A percentile compares a stretch with the other conserved stretches of the same genome.
Evolutionary conservation across 148 eudicot species (phyloP).

Genomic region (Fallopia convolvulus): DNA sequence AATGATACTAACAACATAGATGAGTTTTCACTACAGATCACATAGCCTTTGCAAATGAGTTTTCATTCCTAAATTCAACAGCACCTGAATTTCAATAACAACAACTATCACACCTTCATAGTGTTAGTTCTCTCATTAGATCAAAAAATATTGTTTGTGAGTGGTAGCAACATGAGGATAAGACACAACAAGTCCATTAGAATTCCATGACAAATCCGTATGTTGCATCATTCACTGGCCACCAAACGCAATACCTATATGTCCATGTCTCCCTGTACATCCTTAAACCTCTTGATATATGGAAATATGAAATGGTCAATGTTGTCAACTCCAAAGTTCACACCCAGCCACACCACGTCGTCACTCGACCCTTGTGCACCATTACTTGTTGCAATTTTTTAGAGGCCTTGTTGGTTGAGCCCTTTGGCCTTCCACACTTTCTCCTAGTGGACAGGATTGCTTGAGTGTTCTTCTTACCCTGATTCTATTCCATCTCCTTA

Average conservation of each 20-base stretch:
- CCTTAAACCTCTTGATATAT: too few relatives aligned
- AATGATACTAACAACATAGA: too few relatives aligned
- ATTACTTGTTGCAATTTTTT: too few relatives aligned
- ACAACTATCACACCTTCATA: neutral
- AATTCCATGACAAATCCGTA: conserved; percentile 40
- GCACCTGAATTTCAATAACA: neutral
- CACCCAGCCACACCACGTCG: too few relatives aligned
- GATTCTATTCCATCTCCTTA: too few relatives aligned
- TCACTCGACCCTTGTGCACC: too few relatives aligned
- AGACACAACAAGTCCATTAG: conserved; percentile 15
- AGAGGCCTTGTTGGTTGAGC: too few relatives aligned
- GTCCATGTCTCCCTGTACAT: conserved; percentile 7
- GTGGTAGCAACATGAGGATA: conserved; percentile 8
- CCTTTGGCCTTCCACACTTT: too few relatives aligned
- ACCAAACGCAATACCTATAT: conserved; percentile 1
- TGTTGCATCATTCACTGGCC: conserved; percentile 33
- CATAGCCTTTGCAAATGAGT: neutral
- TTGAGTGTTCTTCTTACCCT: too few relatives aligned
- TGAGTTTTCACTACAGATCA: neutral
- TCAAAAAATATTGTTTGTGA: neutral
- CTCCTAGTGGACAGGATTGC: too few relatives aligned
- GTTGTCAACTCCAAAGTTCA: too few relatives aligned
- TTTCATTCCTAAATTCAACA: neutral
- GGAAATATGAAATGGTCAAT: too few relatives aligned
- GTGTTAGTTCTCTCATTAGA: neutral